Percentiles rank a stretch among this genome's conserved stretches.
phyloP scores from a whole-genome alignment of 345 rosid species.

The Garcia nutans region DNA sequence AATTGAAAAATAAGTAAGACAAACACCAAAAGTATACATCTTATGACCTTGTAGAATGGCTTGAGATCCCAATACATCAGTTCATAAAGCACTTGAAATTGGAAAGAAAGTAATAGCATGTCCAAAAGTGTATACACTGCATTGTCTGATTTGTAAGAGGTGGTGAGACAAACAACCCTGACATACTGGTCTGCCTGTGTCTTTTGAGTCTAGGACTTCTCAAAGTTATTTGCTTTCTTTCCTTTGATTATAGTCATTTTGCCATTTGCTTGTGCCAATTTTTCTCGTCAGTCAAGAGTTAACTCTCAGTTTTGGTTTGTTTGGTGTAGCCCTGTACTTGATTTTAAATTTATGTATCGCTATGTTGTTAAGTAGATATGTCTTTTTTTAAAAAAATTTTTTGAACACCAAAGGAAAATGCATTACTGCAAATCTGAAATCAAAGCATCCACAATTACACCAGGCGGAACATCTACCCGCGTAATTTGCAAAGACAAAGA shows the following conservation, averaged over 20 bases:
- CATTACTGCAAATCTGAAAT: no score
- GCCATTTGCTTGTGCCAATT: neutral
- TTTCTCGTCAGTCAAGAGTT: neutral
- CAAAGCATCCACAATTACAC: no score
- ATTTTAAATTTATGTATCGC: conserved; percentile 12
- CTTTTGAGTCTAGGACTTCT: neutral
- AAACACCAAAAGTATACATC: neutral
- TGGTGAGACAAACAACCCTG: conserved; percentile 6
- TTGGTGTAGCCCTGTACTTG: neutral
- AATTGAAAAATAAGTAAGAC: conserved; percentile 53
- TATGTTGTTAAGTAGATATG: conserved; percentile 1
- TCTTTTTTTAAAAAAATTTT: no score
- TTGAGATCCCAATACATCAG: neutral
- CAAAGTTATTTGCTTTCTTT: conserved; percentile 1
- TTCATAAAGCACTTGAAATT: neutral
- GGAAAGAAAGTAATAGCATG: neutral
- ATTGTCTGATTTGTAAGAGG: neutral
- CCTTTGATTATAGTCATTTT: neutral
- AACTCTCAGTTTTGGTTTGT: conserved; percentile 20
- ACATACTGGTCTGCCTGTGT: neutral
- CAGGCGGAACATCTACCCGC: no score
- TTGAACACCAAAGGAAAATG: no score
- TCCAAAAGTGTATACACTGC: neutral
- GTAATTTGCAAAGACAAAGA: no score
- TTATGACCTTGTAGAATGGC: conserved; percentile 1